Base-by-base conservation (phyloP, 257 asterid species). In the Solanum peruvianum region DNA sequence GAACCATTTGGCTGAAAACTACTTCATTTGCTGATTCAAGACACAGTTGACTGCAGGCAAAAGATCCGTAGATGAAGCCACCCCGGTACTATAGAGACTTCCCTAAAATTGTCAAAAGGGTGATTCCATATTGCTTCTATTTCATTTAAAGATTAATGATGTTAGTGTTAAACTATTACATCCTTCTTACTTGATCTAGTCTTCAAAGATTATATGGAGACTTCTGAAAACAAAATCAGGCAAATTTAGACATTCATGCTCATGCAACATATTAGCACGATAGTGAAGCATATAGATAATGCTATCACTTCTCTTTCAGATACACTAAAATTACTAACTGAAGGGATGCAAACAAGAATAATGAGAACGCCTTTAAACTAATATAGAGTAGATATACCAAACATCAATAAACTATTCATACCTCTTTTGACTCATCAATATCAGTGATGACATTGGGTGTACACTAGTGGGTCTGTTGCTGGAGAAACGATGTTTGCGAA, bases 361-460 rank as follows among this genome's bases (percentile, higher is more conserved):
- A 37, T 72, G 25, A 15, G 60, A 71, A 31, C 29, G 16, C 5
- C 31, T 16, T 35, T 37, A n/a, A 56, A 56, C 69, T 25, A 78
- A 18, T 44, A 81, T 37, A 47, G 37, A 31, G n/a, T 47, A 23
- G n/a, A 64, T n/a, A 81, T 44, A 71, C 75, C 83, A 83, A 87
- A 73, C 58, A 60, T 18, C 21, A 87, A 87, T 41, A 31, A 83
- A 49, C 71, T 31, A n/a, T 62, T 44, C 90, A 87, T 93, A 93
- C 99, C 92, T 94, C 95, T 84, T 93, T 92, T 64, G 91, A 93
- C 87, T 88, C 90, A 87, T 67, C 89, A 90, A 44, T 60, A 81
- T 86, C 90, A 77, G 78, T 72, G 89, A 89, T 82, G 95, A 92
- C 88, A 92, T 89, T 85, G 93, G 95, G 89, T 91, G 93, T 86